Percentiles rank a stretch among this genome's conserved stretches.
Conservation (phyloP, 768 basidiomycete genomes). For the Leccinum subgranulosum region DNA sequence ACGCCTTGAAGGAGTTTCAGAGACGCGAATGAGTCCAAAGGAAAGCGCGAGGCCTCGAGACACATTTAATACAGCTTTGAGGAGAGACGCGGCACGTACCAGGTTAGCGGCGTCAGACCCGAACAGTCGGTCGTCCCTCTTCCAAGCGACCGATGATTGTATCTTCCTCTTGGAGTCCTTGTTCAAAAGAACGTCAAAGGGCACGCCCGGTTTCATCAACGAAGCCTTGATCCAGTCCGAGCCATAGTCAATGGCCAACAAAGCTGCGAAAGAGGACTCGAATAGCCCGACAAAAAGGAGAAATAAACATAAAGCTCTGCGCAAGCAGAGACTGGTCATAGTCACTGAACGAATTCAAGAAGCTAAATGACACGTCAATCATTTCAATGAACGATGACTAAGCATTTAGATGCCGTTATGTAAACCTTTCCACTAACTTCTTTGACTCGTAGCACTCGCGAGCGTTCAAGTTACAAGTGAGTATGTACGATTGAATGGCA, state of each 20-base stretch:
- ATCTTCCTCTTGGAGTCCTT: constrained; percentile 98
- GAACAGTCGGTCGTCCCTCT: constrained; percentile 85
- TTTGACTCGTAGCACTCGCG: too few relatives aligned
- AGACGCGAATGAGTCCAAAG: constrained; percentile 80
- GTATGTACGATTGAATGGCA: too few relatives aligned
- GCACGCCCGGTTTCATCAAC: constrained; percentile 88
- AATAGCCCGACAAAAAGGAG: constrained; percentile 21
- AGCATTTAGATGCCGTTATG: background rate
- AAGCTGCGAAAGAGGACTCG: constrained; percentile 55
- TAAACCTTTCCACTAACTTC: too few relatives aligned
- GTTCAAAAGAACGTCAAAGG: constrained; percentile 95
- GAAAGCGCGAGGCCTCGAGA: constrained; percentile 84
- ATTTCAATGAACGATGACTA: constrained; percentile 13
- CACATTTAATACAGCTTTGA: background rate
- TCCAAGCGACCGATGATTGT: constrained; percentile 86
- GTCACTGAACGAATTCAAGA: background rate
- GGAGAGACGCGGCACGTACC: constrained; percentile 47
- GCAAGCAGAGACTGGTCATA: constrained; percentile 24
- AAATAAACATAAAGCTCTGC: constrained; percentile 26
- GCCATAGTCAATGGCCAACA: constrained; percentile 98
- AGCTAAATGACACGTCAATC: constrained; percentile 11
- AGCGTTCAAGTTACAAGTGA: too few relatives aligned
- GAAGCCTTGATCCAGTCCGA: constrained; percentile 97
- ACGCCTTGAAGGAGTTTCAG: constrained; percentile 82
- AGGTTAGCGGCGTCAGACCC: constrained; percentile 86